These are phyloP conservation scores for Cyclotella sp. DNA, from an alignment of 108 stramenopile species.

Conservation along the genomic window DNA sequence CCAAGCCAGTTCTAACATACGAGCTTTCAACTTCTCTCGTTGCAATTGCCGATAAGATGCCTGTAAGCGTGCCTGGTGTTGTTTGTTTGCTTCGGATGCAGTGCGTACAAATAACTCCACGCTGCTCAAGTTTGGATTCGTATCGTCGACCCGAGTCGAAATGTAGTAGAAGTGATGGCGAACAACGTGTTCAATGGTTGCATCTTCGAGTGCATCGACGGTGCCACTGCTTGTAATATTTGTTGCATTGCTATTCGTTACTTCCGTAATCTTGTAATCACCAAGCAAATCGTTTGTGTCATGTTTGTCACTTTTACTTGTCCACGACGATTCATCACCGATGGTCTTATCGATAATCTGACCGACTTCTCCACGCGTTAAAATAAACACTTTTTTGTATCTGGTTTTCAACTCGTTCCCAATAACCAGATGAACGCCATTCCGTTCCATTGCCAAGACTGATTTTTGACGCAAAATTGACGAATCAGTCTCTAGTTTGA, in stretches of 20 bases:
- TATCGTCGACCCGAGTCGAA: conserved; percentile 29
- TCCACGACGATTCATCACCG: conserved; percentile 2
- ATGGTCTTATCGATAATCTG: conserved; percentile 7
- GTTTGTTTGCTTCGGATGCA: conserved; percentile 36
- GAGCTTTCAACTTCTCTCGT: conserved; percentile 59
- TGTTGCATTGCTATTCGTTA: conserved; percentile 33
- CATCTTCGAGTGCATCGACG: conserved; percentile 63
- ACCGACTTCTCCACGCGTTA: conserved; percentile 45
- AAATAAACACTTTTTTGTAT: conserved; percentile 81
- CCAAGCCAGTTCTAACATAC: conserved; percentile 44
- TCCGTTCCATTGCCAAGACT: conserved; percentile 80
- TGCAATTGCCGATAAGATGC: conserved; percentile 49
- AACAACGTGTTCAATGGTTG: conserved; percentile 71
- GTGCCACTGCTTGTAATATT: conserved; percentile 9
- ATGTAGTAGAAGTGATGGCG: conserved; percentile 85
- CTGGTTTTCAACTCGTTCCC: conserved; percentile 93
- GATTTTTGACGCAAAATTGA: conserved; percentile 88
- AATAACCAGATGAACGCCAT: conserved; percentile 95
- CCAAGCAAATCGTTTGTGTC: conserved; percentile 52
- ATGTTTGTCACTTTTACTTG: conserved; percentile 1
- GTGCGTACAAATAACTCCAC: conserved; percentile 42
- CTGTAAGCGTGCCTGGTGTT: conserved; percentile 47
- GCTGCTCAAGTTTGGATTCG: background rate
- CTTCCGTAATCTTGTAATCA: conserved; percentile 29
- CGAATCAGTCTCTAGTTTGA: conserved; percentile 98